Evolutionary conservation across 495 filamentous ascomycete species (phyloP).

Genomic region (Apiosordaria backusii): DNA sequence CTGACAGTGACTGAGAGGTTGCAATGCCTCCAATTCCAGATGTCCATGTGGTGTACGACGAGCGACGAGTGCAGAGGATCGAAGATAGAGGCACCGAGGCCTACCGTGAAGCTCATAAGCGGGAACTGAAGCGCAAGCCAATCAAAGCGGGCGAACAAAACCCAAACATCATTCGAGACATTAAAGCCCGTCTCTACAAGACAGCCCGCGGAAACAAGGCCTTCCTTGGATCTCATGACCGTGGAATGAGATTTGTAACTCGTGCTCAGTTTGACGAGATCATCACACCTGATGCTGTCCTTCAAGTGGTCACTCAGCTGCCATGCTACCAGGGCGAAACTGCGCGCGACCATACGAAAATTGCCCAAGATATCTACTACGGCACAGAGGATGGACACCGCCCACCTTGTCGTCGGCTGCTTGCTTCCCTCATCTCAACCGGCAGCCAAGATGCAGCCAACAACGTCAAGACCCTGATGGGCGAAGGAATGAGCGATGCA

Average conservation of each 20-base stretch:
- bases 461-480: background rate
- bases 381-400: background rate
- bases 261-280: background rate
- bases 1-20: too few species aligned
- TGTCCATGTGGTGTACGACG: too few species aligned
- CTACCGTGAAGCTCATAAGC: too few species aligned
- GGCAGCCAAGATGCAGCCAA: background rate
- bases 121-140: too few species aligned
- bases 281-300: slow-evolving; percentile 1
- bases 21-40: too few species aligned
- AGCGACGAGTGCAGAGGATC: too few species aligned
- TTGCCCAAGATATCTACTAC: slow-evolving; percentile 4
- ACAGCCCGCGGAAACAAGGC: too few species aligned
- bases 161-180: too few species aligned
- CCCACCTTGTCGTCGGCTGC: background rate
- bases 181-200: too few species aligned
- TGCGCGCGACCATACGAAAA: background rate
- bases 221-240: too few species aligned
- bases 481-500: background rate
- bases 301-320: background rate
- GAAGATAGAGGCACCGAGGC: too few species aligned
- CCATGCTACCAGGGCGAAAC: background rate
- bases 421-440: background rate
- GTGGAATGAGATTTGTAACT: background rate
- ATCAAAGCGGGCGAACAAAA: too few species aligned